phyloP scores from a whole-genome alignment of 768 basidiomycete species.

The Kwoniella botswanensis region DNA sequence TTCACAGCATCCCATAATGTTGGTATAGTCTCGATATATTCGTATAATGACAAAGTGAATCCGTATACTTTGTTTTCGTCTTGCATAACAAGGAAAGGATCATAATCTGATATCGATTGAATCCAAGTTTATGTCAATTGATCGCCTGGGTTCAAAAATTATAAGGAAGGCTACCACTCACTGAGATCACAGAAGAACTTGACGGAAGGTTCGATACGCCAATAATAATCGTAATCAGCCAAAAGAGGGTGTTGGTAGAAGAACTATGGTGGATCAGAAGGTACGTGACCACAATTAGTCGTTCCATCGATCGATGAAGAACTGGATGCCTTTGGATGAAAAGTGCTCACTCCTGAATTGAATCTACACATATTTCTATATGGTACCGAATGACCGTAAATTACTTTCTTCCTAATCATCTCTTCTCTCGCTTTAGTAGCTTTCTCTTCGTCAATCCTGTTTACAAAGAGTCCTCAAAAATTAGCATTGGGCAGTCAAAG shows the following conservation, averaged over 20 bases:
- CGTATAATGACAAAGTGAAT: constrained; percentile 78
- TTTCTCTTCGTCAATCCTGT: constrained; percentile 72
- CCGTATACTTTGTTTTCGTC: constrained; percentile 83
- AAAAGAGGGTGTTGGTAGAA: constrained; percentile 82
- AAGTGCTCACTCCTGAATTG: constrained; percentile 76
- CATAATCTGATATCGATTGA: constrained; percentile 61
- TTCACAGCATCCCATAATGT: constrained; percentile 77
- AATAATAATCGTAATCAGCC: constrained; percentile 80
- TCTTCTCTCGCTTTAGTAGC: constrained; percentile 66
- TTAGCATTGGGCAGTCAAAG: background rate
- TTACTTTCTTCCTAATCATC: constrained; percentile 68
- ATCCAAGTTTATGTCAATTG: background rate
- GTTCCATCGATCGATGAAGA: no score
- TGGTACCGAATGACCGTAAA: constrained; percentile 63
- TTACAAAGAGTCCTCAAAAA: background rate
- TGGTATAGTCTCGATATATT: constrained; percentile 79
- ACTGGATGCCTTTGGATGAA: background rate
- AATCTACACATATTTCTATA: constrained; percentile 97
- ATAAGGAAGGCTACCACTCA: constrained; percentile 18
- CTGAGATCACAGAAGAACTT: constrained; percentile 75
- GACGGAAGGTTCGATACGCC: constrained; percentile 86
- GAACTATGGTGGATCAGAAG: constrained; percentile 62
- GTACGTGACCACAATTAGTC: background rate
- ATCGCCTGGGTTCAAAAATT: background rate
- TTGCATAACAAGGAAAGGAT: constrained; percentile 82